A percentile compares a stretch with the other conserved stretches of the same genome.
phyloP scores from a whole-genome alignment of 2,329 filamentous ascomycete species.

The Huntiella moniliformis region DNA sequence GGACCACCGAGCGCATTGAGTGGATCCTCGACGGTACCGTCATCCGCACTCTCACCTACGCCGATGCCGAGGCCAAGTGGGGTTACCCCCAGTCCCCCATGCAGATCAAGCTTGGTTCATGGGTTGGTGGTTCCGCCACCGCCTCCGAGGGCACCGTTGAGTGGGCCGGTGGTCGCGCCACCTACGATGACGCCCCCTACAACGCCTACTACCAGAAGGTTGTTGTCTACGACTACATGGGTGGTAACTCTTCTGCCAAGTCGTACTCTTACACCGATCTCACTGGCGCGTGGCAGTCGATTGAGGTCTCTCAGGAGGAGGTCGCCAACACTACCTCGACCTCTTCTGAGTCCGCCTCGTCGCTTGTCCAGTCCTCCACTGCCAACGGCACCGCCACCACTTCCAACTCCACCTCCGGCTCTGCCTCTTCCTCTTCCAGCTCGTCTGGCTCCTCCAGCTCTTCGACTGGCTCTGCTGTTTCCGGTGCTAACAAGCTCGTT shows the following conservation, averaged over 20 bases:
- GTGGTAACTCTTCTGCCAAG: constrained; percentile 21
- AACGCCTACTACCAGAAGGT: constrained; percentile 28
- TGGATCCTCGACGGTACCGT: constrained; percentile 46
- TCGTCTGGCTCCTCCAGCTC: neutral
- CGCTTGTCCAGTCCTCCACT: constrained; percentile 1
- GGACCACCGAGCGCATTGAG: constrained; percentile 42
- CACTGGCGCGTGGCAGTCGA: constrained; percentile 25
- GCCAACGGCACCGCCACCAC: constrained; percentile 7
- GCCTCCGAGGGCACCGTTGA: constrained; percentile 52
- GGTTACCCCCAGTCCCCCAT: constrained; percentile 57
- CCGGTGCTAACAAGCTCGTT: neutral
- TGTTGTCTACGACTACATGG: constrained; percentile 25
- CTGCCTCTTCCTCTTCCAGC: constrained; percentile 2
- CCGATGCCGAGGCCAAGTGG: constrained; percentile 36
- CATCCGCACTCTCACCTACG: constrained; percentile 42
- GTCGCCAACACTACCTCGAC: constrained; percentile 3
- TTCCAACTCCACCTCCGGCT: constrained; percentile 1
- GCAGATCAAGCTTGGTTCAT: constrained; percentile 50
- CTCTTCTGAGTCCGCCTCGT: neutral
- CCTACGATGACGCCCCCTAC: constrained; percentile 23
- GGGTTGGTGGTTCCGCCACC: constrained; percentile 38
- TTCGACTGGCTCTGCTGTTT: neutral
- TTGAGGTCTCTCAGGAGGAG: constrained; percentile 14
- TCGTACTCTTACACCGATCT: constrained; percentile 25
- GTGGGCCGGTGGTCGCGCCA: constrained; percentile 43